Evolutionary conservation across 1,139 yeast genomes (phyloP).

Genomic region (Debaryomycetaceae sp.): DNA sequence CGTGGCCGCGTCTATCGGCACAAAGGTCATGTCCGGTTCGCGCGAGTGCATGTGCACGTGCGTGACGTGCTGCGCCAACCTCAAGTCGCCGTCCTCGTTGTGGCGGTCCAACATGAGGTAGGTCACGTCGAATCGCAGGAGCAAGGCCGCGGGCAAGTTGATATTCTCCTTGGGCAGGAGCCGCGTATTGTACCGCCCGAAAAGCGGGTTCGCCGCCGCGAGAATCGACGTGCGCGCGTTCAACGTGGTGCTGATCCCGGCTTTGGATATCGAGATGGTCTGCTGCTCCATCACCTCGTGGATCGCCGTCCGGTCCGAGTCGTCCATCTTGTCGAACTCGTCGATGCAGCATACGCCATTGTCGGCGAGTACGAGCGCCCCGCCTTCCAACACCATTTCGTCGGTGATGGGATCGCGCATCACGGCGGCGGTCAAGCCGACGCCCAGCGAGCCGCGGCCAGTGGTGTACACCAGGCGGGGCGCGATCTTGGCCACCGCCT

Average conservation of each 20-base stretch:
- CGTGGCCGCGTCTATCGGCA: conserved; percentile 68
- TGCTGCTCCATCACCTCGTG: conserved; percentile 99
- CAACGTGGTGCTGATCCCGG: conserved; percentile 93
- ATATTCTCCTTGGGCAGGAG: conserved; percentile 91
- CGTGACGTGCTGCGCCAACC: conserved; percentile 86
- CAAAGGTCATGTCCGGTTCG: conserved; percentile 70
- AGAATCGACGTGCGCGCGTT: conserved; percentile 93
- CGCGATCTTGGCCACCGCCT: conserved; percentile 84
- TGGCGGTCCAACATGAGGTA: conserved; percentile 84
- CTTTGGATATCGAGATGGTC: conserved; percentile 93
- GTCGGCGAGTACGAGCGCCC: conserved; percentile 94
- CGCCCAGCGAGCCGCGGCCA: conserved; percentile 98
- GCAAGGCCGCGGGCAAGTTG: conserved; percentile 90
- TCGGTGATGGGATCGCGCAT: conserved; percentile 98
- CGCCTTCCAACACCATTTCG: conserved; percentile 97
- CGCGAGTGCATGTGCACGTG: conserved; percentile 88
- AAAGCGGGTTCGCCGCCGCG: conserved; percentile 97
- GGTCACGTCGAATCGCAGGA: conserved; percentile 89
- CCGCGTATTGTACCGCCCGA: conserved; percentile 87
- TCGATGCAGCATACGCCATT: conserved; percentile 98
- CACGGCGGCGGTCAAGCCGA: conserved; percentile 97
- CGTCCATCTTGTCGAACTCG: conserved; percentile 99
- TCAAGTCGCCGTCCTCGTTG: conserved; percentile 66
- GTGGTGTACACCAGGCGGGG: conserved; percentile 98
- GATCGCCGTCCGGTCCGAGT: conserved; percentile 90